phyloP scores from a whole-genome alignment of 1,139 yeast species.

The Protomyces lactucae-debilis region DNA sequence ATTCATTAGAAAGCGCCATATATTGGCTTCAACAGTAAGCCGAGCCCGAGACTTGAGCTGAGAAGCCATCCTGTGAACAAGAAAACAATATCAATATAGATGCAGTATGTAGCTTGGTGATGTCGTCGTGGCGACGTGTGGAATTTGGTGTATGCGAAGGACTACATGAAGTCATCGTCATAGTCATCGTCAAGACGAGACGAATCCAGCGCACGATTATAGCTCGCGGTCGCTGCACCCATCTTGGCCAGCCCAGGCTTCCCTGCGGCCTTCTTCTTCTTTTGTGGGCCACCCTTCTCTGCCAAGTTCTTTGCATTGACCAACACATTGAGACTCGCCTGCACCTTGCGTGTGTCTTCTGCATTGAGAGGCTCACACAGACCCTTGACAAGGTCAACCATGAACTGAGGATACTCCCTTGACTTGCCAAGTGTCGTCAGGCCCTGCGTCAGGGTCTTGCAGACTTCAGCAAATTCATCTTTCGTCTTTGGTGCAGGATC shows the following conservation, averaged over 20 bases:
- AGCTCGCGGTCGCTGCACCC: slow-evolving; percentile 56
- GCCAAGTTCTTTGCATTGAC: slow-evolving; percentile 64
- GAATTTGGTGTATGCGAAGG: background rate
- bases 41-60: background rate
- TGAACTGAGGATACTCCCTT: slow-evolving; percentile 69
- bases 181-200: slow-evolving; percentile 22
- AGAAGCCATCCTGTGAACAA: background rate
- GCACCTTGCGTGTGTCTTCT: slow-evolving; percentile 79
- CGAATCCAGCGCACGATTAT: slow-evolving; percentile 16
- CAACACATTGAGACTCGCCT: slow-evolving; percentile 75
- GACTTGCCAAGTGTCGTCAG: slow-evolving; percentile 60
- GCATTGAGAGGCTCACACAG: slow-evolving; percentile 60
- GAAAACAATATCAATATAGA: background rate
- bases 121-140: no score
- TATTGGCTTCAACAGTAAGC: background rate
- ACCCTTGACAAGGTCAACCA: slow-evolving; percentile 61
- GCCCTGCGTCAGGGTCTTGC: slow-evolving; percentile 70
- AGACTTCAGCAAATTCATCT: slow-evolving; percentile 73
- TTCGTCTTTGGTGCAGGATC: slow-evolving; percentile 60
- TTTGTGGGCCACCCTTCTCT: slow-evolving; percentile 39
- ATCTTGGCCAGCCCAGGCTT: slow-evolving; percentile 96
- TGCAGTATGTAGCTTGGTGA: no score
- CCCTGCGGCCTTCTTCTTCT: slow-evolving; percentile 84
- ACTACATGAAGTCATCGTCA: slow-evolving; percentile 10
- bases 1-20: slow-evolving; percentile 13